Percentiles rank a stretch among this genome's conserved stretches.
phyloP scores from a whole-genome alignment of 495 filamentous ascomycete species.

The Apodospora peruviana region DNA sequence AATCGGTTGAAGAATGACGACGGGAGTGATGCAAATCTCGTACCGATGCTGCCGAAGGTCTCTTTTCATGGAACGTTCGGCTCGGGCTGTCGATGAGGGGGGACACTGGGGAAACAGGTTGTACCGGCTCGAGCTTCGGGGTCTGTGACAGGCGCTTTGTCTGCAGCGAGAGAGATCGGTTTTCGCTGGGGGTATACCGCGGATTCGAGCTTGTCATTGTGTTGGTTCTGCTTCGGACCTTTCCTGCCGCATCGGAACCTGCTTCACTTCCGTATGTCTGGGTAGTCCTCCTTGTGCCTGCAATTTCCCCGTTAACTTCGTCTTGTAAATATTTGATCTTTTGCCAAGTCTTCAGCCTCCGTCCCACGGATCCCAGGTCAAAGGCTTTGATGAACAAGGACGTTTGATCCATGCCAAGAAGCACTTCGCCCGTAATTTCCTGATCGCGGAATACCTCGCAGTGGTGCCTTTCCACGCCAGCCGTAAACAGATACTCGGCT shows the following conservation, averaged over 20 bases:
- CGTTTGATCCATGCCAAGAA: constrained; percentile 91
- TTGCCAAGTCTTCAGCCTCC: constrained; percentile 89
- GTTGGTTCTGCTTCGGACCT: constrained; percentile 40
- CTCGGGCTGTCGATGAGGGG: constrained; percentile 52
- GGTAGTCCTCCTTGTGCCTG: constrained; percentile 38
- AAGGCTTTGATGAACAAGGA: constrained; percentile 92
- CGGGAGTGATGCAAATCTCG: constrained; percentile 80
- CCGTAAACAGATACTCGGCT: constrained; percentile 74
- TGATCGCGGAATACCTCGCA: constrained; percentile 94
- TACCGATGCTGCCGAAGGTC: constrained; percentile 77
- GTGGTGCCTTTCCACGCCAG: constrained; percentile 75
- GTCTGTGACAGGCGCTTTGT: constrained; percentile 40
- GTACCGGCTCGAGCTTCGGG: constrained; percentile 31
- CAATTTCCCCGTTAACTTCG: constrained; percentile 52
- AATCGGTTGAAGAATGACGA: constrained; percentile 84
- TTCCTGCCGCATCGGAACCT: constrained; percentile 43
- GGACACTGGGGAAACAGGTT: constrained; percentile 36
- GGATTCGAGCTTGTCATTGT: constrained; percentile 78
- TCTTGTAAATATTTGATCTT: constrained; percentile 86
- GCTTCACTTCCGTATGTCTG: constrained; percentile 49
- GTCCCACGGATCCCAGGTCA: constrained; percentile 84
- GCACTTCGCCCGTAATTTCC: constrained; percentile 89
- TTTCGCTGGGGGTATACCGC: constrained; percentile 42
- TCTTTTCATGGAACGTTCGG: constrained; percentile 40
- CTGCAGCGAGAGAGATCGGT: constrained; percentile 33